A percentile compares a stretch with the other conserved stretches of the same genome.
Evolutionary conservation across 176 grass and related monocot species (phyloP).

Genomic region (Avena eriantha): DNA sequence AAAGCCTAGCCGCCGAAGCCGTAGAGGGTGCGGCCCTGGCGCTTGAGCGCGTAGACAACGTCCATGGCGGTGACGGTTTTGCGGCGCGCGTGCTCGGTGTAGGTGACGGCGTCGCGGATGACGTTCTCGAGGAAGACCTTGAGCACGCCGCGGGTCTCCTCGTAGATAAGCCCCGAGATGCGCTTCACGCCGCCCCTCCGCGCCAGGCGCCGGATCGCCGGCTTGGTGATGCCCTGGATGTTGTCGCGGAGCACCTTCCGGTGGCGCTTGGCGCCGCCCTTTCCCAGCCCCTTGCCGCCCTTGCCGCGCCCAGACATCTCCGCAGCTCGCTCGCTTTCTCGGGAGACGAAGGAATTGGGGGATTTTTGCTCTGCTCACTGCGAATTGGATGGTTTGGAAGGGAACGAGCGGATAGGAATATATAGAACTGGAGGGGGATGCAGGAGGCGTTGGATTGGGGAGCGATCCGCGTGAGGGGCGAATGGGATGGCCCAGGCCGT

Average conservation of each 20-base stretch:
- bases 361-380: too few species aligned
- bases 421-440: background rate
- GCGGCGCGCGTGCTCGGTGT: constrained; percentile 77
- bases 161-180: constrained; percentile 69
- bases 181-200: constrained; percentile 76
- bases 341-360: background rate
- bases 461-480: constrained; percentile 35
- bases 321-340: background rate
- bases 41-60: constrained; percentile 77
- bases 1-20: constrained; percentile 59
- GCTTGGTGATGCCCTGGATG: constrained; percentile 97
- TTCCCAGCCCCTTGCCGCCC: constrained; percentile 32
- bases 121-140: constrained; percentile 90
- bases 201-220: constrained; percentile 72
- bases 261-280: constrained; percentile 62
- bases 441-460: constrained; percentile 20
- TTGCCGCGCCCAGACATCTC: constrained; percentile 27
- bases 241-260: constrained; percentile 91
- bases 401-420: accelerated
- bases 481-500: background rate
- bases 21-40: constrained; percentile 75
- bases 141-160: constrained; percentile 77
- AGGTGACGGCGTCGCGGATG: constrained; percentile 79
- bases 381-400: background rate
- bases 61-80: constrained; percentile 87